These are phyloP conservation scores for Royoungia palumana DNA, from an alignment of 768 basidiomycete species.

Conservation along the genomic window DNA sequence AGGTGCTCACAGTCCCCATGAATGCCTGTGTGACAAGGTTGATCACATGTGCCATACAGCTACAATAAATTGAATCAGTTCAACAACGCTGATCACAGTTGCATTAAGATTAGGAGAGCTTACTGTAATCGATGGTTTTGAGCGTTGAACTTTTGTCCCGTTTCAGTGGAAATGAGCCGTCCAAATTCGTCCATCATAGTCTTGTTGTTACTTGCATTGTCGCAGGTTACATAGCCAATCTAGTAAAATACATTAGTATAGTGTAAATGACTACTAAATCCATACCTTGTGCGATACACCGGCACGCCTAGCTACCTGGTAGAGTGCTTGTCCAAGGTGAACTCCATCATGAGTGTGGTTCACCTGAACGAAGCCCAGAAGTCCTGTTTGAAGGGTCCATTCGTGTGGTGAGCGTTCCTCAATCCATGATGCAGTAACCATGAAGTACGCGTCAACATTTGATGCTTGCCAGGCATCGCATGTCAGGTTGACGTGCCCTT, in stretches of 20 bases:
- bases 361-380: slow-evolving; percentile 17
- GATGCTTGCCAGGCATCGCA: slow-evolving; percentile 2
- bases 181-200: too few species aligned
- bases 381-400: not conserved
- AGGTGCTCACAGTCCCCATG: not conserved
- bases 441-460: slow-evolving; percentile 1
- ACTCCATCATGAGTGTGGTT: slow-evolving; percentile 38
- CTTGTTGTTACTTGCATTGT: not conserved
- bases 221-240: not conserved
- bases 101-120: too few species aligned
- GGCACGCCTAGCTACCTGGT: slow-evolving; percentile 30
- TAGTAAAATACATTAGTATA: too few species aligned
- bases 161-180: too few species aligned
- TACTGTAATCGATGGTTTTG: too few species aligned
- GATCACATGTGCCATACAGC: not conserved
- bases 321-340: slow-evolving; percentile 37
- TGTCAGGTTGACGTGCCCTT: not conserved
- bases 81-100: too few species aligned
- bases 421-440: not conserved
- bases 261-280: too few species aligned
- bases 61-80: too few species aligned
- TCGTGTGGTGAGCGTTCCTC: not conserved
- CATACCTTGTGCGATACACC: slow-evolving; percentile 29
- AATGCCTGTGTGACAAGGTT: not conserved
- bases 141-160: too few species aligned